Conservation (phyloP, 805 yeast species). For the Candida glaebosa region DNA sequence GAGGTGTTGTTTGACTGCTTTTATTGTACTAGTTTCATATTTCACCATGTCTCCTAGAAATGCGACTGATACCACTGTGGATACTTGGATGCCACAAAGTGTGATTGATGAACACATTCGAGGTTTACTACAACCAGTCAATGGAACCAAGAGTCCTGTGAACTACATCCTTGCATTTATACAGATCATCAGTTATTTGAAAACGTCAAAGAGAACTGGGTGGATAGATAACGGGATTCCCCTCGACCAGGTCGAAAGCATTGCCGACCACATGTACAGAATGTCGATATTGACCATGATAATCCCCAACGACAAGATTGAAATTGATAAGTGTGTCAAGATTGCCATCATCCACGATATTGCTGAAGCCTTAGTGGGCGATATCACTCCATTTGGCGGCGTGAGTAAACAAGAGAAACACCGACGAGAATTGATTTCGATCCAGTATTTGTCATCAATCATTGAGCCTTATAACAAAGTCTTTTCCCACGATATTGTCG, state of each 20-base stretch:
- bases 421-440: constrained; percentile 71
- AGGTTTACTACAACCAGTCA: constrained; percentile 28
- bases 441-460: constrained; percentile 58
- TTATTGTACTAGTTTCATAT: no score
- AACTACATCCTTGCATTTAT: constrained; percentile 56
- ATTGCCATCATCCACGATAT: constrained; percentile 91
- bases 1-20: background rate
- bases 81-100: constrained; percentile 51
- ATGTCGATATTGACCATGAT: constrained; percentile 83
- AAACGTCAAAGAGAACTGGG: constrained; percentile 85
- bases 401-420: constrained; percentile 80
- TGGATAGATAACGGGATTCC: constrained; percentile 73
- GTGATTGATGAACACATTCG: constrained; percentile 49
- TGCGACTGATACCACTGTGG: constrained; percentile 6
- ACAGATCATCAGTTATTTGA: constrained; percentile 68
- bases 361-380: constrained; percentile 93
- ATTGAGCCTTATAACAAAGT: constrained; percentile 59
- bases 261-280: constrained; percentile 94
- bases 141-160: constrained; percentile 18
- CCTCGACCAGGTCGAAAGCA: constrained; percentile 57
- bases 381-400: constrained; percentile 74
- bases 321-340: constrained; percentile 69
- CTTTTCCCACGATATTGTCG: constrained; percentile 63
- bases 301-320: constrained; percentile 47
- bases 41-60: background rate